Evolutionary conservation across 257 asterid genomes (phyloP).

Genomic region (Przewalskia tangutica): DNA sequence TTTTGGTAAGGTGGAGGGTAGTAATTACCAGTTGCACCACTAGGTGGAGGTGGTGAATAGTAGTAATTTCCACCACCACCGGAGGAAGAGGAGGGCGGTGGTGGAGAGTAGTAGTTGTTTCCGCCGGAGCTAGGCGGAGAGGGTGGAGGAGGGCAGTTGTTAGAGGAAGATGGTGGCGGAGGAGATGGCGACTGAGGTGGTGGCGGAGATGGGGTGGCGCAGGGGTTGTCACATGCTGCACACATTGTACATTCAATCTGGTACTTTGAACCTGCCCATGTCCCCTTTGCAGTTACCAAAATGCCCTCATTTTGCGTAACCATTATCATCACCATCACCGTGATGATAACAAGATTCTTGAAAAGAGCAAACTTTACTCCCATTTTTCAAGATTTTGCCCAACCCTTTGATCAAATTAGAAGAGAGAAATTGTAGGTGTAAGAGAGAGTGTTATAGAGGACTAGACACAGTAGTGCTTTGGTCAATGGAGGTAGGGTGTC

Average conservation of each 20-base stretch:
- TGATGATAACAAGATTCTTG: neutral
- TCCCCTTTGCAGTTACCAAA: conserved; percentile 7
- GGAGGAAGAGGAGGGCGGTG: conserved; percentile 12
- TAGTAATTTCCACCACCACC: neutral
- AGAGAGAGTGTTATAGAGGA: neutral
- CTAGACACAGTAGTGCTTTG: neutral
- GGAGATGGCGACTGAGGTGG: conserved; percentile 41
- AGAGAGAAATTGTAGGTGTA: neutral
- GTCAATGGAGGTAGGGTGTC: neutral
- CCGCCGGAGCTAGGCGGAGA: conserved; percentile 35
- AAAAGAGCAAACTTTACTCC: neutral
- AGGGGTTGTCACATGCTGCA: conserved; percentile 88
- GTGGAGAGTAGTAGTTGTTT: conserved; percentile 37
- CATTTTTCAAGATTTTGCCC: conserved; percentile 27
- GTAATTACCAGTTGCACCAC: conserved; percentile 22
- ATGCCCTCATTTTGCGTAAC: neutral
- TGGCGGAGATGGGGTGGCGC: conserved; percentile 64
- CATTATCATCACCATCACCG: neutral
- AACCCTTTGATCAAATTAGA: neutral
- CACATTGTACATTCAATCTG: conserved; percentile 88
- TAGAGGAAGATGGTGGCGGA: conserved; percentile 20
- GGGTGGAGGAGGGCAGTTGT: conserved; percentile 70
- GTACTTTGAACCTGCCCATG: conserved; percentile 84
- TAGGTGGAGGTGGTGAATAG: conserved; percentile 26
- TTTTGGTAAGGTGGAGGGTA: conserved; percentile 33